Conservation (phyloP, 345 rosid genomes). For the Acer campestre region DNA sequence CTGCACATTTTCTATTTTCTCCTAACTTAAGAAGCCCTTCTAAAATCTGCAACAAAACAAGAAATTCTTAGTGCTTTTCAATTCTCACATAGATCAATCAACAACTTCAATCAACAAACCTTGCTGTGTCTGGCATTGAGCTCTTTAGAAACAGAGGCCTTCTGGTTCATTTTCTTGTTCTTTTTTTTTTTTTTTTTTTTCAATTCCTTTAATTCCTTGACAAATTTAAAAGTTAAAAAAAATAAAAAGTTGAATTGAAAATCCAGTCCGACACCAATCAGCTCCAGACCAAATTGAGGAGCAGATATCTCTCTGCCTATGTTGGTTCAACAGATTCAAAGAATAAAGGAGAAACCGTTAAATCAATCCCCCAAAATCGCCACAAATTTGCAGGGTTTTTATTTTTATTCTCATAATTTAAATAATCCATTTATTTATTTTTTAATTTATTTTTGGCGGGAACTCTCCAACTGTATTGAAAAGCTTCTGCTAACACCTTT, state of each 20-base stretch:
- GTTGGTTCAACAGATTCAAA: conserved; percentile 17
- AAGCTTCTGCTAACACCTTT: not conserved
- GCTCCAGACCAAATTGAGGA: not conserved
- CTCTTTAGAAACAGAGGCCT: conserved; percentile 78
- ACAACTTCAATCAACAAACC: conserved; percentile 32
- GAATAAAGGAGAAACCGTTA: conserved; percentile 6
- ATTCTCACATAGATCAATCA: too few species aligned
- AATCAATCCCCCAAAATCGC: conserved; percentile 8
- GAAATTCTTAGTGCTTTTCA: too few species aligned
- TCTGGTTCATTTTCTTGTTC: conserved; percentile 50
- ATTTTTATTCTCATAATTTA: not conserved
- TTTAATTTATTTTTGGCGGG: conserved; percentile 1
- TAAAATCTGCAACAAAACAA: conserved; percentile 40
- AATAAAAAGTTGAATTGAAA: not conserved
- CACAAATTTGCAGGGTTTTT: not conserved
- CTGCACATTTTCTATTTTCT: conserved; percentile 62
- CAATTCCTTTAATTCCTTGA: not conserved
- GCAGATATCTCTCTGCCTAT: not conserved
- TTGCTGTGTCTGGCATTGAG: conserved; percentile 73
- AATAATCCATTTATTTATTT: not conserved
- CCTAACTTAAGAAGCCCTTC: conserved; percentile 59
- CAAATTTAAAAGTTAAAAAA: not conserved
- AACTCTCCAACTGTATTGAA: not conserved
- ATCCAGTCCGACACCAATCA: not conserved
- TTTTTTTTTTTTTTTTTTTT: not conserved